Conservation (phyloP, 257 asterid species). For the Nemophila menziesii region DNA sequence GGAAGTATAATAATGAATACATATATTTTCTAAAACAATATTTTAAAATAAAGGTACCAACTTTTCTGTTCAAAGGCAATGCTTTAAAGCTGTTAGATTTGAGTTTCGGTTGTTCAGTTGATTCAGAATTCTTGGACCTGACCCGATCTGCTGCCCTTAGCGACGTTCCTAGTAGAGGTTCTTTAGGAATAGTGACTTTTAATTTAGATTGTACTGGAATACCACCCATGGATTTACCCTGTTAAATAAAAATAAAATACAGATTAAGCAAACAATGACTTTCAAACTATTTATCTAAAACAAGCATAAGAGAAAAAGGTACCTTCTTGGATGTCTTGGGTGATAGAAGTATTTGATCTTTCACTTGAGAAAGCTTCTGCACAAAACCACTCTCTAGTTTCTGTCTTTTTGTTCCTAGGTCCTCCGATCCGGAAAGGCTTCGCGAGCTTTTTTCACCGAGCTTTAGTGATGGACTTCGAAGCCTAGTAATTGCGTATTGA, state of each 20-base stretch:
- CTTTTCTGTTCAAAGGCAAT: slow-evolving; percentile 48
- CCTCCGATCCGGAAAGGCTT: slow-evolving; percentile 20
- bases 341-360: slow-evolving; percentile 41
- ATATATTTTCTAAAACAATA: neutral
- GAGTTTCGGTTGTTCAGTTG: slow-evolving; percentile 34
- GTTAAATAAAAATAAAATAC: neutral
- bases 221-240: slow-evolving; percentile 11
- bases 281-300: neutral
- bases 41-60: slow-evolving; percentile 20
- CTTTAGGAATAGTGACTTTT: slow-evolving; percentile 71
- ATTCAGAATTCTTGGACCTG: slow-evolving; percentile 48
- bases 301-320: neutral
- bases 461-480: slow-evolving; percentile 20
- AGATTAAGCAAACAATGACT: neutral
- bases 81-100: slow-evolving; percentile 23
- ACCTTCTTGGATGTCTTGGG: slow-evolving; percentile 72
- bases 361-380: slow-evolving; percentile 60
- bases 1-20: neutral
- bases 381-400: slow-evolving; percentile 76
- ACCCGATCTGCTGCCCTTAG: slow-evolving; percentile 66
- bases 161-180: slow-evolving; percentile 58
- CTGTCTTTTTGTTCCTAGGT: slow-evolving; percentile 57
- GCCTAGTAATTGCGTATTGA: slow-evolving; percentile 27
- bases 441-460: slow-evolving; percentile 17
- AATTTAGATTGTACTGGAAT: slow-evolving; percentile 6